Conservation (phyloP, 164 flowering plant genomes). For the Magnolia sinica region DNA sequence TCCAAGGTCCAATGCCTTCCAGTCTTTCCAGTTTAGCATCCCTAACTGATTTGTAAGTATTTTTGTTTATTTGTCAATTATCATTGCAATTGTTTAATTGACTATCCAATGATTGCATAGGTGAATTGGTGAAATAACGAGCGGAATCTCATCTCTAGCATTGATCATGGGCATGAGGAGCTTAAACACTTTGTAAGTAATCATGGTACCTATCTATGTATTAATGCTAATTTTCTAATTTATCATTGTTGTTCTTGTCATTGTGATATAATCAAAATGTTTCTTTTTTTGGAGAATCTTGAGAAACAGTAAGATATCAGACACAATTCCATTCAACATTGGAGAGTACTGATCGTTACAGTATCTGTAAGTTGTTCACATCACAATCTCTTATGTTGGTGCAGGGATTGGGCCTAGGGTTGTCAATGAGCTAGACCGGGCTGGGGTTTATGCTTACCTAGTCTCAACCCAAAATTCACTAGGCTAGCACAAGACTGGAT, state of each 20-base stretch:
- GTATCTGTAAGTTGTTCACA: conserved; percentile 28
- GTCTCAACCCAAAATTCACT: no score
- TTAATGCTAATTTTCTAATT: background rate
- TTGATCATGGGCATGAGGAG: conserved; percentile 34
- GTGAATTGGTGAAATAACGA: conserved; percentile 65
- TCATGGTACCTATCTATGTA: background rate
- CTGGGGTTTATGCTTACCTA: no score
- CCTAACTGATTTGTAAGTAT: conserved; percentile 59
- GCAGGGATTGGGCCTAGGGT: no score
- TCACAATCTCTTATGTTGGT: no score
- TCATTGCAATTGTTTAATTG: background rate
- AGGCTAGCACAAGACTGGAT: no score
- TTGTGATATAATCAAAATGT: background rate
- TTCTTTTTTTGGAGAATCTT: conserved; percentile 11
- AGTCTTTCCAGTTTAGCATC: conserved; percentile 48
- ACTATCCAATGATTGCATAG: conserved; percentile 26
- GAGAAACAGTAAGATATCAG: conserved; percentile 31
- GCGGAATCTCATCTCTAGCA: conserved; percentile 48
- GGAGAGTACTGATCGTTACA: conserved; percentile 21
- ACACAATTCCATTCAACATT: conserved; percentile 32
- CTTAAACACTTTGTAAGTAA: conserved; percentile 31
- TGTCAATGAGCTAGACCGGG: no score
- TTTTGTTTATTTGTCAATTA: background rate
- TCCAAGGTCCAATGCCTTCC: conserved; percentile 69
- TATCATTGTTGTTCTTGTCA: background rate